Evolutionary conservation across 202 grass and related monocot species (phyloP).

Genomic region (Hordeum pubiflorum): DNA sequence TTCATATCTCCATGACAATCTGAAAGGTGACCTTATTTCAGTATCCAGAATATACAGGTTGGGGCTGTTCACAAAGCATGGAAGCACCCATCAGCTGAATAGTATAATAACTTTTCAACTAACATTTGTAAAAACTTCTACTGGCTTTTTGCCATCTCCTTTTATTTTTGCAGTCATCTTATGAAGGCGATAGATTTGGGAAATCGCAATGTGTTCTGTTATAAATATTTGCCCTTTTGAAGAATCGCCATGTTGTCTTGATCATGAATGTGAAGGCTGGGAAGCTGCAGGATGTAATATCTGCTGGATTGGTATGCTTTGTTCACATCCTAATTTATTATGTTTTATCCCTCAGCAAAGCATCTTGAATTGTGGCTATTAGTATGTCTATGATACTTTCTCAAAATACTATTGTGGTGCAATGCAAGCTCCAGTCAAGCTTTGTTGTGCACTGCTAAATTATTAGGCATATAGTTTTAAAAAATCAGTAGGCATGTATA

Average conservation of each 20-base stretch:
- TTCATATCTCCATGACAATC: no score
- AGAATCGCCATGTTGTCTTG: conserved; percentile 78
- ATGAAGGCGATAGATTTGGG: conserved; percentile 96
- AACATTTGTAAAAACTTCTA: background rate
- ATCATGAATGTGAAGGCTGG: conserved; percentile 98
- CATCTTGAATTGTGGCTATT: background rate
- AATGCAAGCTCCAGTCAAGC: background rate
- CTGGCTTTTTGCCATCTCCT: background rate
- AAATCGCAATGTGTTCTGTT: conserved; percentile 49
- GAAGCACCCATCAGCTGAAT: conserved; percentile 95
- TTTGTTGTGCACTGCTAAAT: background rate
- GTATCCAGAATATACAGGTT: conserved; percentile 81
- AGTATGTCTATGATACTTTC: background rate
- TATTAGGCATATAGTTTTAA: no score
- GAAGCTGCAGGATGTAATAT: conserved; percentile 82
- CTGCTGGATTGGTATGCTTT: conserved; percentile 73
- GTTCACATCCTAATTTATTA: conserved; percentile 1
- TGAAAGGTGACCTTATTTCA: background rate
- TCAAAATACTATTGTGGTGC: background rate
- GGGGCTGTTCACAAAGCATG: conserved; percentile 73
- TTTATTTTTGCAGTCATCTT: conserved; percentile 48
- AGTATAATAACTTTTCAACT: conserved; percentile 26
- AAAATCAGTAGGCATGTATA: background rate
- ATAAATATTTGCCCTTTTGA: conserved; percentile 31
- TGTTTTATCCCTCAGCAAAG: conserved; percentile 4